These are phyloP conservation scores for Phytopythium montanum DNA, from an alignment of 352 stramenopile genomes.

Conservation along the genomic window DNA sequence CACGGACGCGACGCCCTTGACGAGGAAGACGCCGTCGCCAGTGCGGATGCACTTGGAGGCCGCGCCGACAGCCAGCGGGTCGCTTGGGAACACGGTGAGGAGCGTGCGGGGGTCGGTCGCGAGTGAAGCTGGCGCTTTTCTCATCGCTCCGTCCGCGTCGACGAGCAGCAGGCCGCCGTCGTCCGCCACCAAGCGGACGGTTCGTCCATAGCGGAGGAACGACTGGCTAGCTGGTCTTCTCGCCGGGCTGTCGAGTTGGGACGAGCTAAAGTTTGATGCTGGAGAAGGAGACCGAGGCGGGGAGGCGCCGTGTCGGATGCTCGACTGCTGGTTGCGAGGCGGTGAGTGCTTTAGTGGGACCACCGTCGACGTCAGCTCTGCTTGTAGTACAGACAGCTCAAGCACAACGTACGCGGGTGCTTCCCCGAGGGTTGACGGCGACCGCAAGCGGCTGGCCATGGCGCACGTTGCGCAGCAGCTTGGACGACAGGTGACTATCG, in stretches of 20 bases:
- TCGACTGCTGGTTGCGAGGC: not conserved
- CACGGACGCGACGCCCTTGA: constrained; percentile 20
- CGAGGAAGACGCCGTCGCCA: constrained; percentile 27
- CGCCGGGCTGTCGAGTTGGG: not conserved
- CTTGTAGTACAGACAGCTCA: not conserved
- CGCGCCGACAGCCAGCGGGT: constrained; percentile 13
- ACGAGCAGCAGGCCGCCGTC: constrained; percentile 38
- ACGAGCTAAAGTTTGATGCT: not conserved
- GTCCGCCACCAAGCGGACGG: constrained; percentile 32
- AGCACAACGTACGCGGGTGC: not conserved
- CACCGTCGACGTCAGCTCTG: not conserved
- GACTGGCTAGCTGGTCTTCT: not conserved
- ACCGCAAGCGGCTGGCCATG: constrained; percentile 48
- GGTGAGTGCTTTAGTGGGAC: not conserved
- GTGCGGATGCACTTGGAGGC: constrained; percentile 17
- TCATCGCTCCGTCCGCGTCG: constrained; percentile 26
- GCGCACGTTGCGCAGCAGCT: constrained; percentile 51
- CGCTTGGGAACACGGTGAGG: constrained; percentile 35
- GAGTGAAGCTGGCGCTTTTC: constrained; percentile 21
- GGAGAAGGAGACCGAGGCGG: not conserved
- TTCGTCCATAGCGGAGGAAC: constrained; percentile 27
- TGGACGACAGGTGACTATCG: constrained; percentile 42
- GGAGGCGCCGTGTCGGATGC: not conserved
- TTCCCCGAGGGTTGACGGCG: constrained; percentile 14
- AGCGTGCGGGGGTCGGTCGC: constrained; percentile 26